Base-by-base conservation (phyloP, 352 stramenopile genomes). In the Phytopythium chamaehyphon region DNA sequence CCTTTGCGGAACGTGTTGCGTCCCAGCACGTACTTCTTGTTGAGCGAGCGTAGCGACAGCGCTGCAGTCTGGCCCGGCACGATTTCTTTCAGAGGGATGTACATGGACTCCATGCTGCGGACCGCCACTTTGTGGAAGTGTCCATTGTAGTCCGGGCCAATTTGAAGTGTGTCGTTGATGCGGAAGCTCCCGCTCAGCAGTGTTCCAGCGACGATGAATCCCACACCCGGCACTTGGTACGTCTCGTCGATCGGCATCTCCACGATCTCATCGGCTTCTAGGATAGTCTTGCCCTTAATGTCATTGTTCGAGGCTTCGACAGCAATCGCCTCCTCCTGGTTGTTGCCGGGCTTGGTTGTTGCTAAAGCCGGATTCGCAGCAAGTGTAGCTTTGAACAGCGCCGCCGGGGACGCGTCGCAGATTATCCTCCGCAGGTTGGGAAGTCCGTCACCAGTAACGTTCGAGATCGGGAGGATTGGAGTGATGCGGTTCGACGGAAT, bases 401-500 rank as follows among this genome's bases (percentile, higher is more conserved):
- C 82, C 6, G 64, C 63, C 2, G 82, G 83, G 43, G 76, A 92
- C 47, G 76, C 80, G 37, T 71, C 76, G 56, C 54, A 88, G 48
- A 86, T 76, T 66, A 90, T 86, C 49, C 76, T 76, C 19, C 78
- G 71, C 26, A 94, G 47, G 47, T 94, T 94, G 11, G 73, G 67
- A 40, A 94, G 61, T 0, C 96, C 96, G 51, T 98, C 86, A 19
- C 97, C 97, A 11, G 95, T 99, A 10, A 99, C 97, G 73, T 97
- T 98, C 2, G 96, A 99, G 33, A 98, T 93, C 10, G 96, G 89
- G 65, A 99, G 85, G 53, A 99, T 97, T 6, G 97, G 97, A 35
- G 96, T 98, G 40, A 99, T 80, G 35, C 92, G 81, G 62, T 96
- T 96, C 31, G 81, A 95, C 24, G 80, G 81, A 42, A 98, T 88